These are phyloP conservation scores for Phlebiopsis flavidoalba DNA, from an alignment of 768 basidiomycete species.

Conservation along the genomic window DNA sequence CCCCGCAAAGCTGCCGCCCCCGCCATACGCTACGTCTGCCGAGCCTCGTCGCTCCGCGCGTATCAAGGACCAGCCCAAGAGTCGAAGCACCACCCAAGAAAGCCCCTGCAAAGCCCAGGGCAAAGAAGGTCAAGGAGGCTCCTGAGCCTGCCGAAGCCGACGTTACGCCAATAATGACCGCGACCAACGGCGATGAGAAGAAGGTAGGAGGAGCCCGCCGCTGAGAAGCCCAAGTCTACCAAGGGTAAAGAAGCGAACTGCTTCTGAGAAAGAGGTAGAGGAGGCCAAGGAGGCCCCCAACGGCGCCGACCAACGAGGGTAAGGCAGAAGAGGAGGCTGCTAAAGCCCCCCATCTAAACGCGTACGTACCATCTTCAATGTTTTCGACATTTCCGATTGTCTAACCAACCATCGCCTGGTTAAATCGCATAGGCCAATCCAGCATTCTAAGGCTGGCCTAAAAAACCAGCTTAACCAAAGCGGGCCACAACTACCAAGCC, in stretches of 20 bases:
- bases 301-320: conserved; percentile 19
- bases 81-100: conserved; percentile 49
- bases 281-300: conserved; percentile 32
- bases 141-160: conserved; percentile 17
- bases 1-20: conserved; percentile 64
- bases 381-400: conserved; percentile 22
- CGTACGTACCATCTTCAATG: conserved; percentile 30
- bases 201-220: conserved; percentile 19
- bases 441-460: conserved; percentile 30
- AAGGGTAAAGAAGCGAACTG: conserved; percentile 52
- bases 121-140: conserved; percentile 36
- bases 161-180: no score
- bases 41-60: conserved; percentile 70
- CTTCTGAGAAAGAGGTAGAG: conserved; percentile 36
- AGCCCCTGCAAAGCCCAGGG: conserved; percentile 56
- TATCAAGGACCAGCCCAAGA: conserved; percentile 70
- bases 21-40: conserved; percentile 33
- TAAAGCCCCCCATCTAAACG: conserved; percentile 59
- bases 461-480: conserved; percentile 25
- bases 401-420: conserved; percentile 37
- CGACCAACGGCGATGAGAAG: conserved; percentile 37
- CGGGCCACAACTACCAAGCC: conserved; percentile 22
- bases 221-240: conserved; percentile 38
- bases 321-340: conserved; percentile 28
- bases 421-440: conserved; percentile 30